phyloP scores from a whole-genome alignment of 139 green algal species.

The Asterochloris erici region DNA sequence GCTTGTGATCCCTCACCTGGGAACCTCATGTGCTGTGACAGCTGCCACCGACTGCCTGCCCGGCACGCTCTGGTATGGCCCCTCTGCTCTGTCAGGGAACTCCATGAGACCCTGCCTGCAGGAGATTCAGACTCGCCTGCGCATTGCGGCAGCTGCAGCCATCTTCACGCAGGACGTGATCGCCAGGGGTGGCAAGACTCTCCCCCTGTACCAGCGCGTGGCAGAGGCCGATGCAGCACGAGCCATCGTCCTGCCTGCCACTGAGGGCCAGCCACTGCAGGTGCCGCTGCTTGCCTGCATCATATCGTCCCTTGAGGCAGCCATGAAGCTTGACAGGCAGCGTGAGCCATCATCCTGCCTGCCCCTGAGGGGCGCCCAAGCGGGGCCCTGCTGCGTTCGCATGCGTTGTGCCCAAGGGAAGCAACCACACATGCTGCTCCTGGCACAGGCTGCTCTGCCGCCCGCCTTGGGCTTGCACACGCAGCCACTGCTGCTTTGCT shows the following conservation, averaged over 20 bases:
- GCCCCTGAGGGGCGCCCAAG: neutral
- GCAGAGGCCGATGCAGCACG: conserved; percentile 18
- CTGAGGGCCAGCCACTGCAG: conserved; percentile 7
- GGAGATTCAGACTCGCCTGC: conserved; percentile 71
- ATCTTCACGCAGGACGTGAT: conserved; percentile 90
- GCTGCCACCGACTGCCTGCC: too few species aligned
- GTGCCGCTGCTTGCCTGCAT: neutral
- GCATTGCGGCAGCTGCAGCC: conserved; percentile 55
- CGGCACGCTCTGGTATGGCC: too few species aligned
- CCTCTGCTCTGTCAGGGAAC: too few species aligned
- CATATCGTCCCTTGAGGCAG: neutral
- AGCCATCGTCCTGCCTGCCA: conserved; percentile 28
- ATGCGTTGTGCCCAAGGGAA: too few species aligned
- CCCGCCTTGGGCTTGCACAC: too few species aligned
- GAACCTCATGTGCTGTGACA: too few species aligned
- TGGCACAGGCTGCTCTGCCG: too few species aligned
- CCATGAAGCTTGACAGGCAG: neutral
- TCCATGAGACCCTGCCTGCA: too few species aligned
- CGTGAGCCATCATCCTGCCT: conserved; percentile 24
- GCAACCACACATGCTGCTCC: too few species aligned
- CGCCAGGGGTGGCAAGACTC: conserved; percentile 59
- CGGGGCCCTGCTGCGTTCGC: neutral
- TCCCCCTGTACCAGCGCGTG: conserved; percentile 75
- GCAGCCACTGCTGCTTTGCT: too few species aligned
- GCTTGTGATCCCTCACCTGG: too few species aligned